Evolutionary conservation across 2,329 filamentous ascomycete species (phyloP).

Genomic region (Arthroderma uncinatum): DNA sequence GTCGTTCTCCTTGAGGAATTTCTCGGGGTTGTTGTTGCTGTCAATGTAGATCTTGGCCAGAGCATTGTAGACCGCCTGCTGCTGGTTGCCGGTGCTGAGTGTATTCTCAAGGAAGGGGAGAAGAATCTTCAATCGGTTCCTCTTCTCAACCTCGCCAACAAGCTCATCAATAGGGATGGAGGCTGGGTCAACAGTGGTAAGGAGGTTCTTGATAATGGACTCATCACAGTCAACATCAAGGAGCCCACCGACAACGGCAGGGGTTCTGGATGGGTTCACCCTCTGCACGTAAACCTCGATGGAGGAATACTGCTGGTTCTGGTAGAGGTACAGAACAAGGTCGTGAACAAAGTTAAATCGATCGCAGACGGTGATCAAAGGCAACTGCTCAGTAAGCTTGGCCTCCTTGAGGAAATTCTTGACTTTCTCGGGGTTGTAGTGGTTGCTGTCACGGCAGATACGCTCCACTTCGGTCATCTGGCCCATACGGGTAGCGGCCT

Average conservation of each 20-base stretch:
- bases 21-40: constrained; percentile 94
- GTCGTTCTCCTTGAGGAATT: constrained; percentile 94
- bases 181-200: constrained; percentile 70
- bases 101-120: constrained; percentile 93
- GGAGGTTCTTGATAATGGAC: constrained; percentile 82
- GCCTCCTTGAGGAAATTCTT: constrained; percentile 99
- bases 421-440: constrained; percentile 85
- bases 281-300: constrained; percentile 97
- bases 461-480: constrained; percentile 95
- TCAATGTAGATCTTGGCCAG: constrained; percentile 99
- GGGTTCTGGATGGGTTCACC: constrained; percentile 83
- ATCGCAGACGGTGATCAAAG: constrained; percentile 95
- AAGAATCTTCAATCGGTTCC: constrained; percentile 90
- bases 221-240: constrained; percentile 97
- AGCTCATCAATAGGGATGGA: constrained; percentile 90
- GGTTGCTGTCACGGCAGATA: constrained; percentile 86
- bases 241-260: constrained; percentile 82
- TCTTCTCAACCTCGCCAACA: constrained; percentile 84
- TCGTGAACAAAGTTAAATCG: constrained; percentile 99
- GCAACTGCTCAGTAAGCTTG: constrained; percentile 79
- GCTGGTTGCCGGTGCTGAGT: constrained; percentile 78
- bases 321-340: constrained; percentile 89
- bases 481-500: constrained; percentile 85
- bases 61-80: constrained; percentile 94
- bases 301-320: constrained; percentile 98